Percentiles rank a stretch among this genome's conserved stretches.
Evolutionary conservation across 352 stramenopile genomes (phyloP).

Genomic region (Aphanomyces stellatus): DNA sequence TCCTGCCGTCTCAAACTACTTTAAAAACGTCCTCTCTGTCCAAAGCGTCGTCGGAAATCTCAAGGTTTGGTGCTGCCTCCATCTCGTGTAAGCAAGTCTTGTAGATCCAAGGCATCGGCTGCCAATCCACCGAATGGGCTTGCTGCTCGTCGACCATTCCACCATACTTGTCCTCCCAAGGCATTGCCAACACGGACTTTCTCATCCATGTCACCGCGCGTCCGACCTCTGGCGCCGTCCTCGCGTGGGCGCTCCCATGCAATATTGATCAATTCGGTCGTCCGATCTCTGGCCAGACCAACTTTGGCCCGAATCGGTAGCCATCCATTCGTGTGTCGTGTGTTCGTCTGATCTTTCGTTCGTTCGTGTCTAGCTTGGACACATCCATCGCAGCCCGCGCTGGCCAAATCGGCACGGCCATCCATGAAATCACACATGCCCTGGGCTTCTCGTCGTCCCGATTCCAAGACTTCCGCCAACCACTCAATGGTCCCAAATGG

Average conservation of each 20-base stretch:
- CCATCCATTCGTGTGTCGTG: too few species aligned
- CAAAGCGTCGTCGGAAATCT: slow-evolving; percentile 49
- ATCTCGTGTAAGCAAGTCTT: not conserved
- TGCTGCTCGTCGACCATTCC: slow-evolving; percentile 52
- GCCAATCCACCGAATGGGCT: slow-evolving; percentile 39
- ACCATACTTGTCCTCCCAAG: slow-evolving; percentile 33
- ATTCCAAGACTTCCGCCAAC: slow-evolving; percentile 54
- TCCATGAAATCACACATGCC: slow-evolving; percentile 79
- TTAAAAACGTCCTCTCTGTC: slow-evolving; percentile 49
- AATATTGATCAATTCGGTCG: slow-evolving; percentile 71
- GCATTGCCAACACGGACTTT: slow-evolving; percentile 61
- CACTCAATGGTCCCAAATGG: slow-evolving; percentile 45
- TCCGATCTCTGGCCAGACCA: slow-evolving; percentile 71
- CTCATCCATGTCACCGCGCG: slow-evolving; percentile 67
- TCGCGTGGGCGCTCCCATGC: slow-evolving; percentile 73
- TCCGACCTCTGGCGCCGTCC: slow-evolving; percentile 52
- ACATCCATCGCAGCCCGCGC: slow-evolving; percentile 35
- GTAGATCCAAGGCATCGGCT: slow-evolving; percentile 32
- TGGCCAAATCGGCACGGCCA: slow-evolving; percentile 57
- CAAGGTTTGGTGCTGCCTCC: too few species aligned
- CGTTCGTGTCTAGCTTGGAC: slow-evolving; percentile 29
- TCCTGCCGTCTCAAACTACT: slow-evolving; percentile 52
- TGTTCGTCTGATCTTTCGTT: not conserved
- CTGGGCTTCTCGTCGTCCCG: slow-evolving; percentile 61
- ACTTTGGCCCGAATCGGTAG: slow-evolving; percentile 53